These are phyloP conservation scores for Thelonectria olida DNA, from an alignment of 2,329 filamentous ascomycete species.

Conservation along the genomic window DNA sequence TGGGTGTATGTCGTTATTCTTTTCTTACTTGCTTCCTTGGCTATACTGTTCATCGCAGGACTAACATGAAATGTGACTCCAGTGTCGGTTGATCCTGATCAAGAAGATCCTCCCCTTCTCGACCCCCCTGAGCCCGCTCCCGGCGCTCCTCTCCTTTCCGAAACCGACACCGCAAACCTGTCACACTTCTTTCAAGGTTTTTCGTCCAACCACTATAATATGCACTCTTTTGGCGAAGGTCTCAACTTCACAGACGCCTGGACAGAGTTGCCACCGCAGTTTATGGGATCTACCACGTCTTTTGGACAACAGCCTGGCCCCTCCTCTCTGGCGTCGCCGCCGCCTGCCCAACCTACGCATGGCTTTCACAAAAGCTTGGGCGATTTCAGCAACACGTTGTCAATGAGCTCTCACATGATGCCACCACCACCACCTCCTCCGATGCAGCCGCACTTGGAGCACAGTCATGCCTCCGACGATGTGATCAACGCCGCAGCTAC, in stretches of 20 bases:
- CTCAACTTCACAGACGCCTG: slow-evolving; percentile 61
- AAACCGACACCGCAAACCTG: slow-evolving; percentile 67
- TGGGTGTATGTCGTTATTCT: slow-evolving; percentile 66
- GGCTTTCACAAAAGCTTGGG: slow-evolving; percentile 31
- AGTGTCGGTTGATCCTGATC: slow-evolving; percentile 57
- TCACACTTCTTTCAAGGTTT: slow-evolving; percentile 66
- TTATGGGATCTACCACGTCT: slow-evolving; percentile 73
- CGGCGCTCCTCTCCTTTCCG: slow-evolving; percentile 72
- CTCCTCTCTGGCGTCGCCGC: slow-evolving; percentile 39
- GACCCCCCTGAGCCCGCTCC: slow-evolving; percentile 70
- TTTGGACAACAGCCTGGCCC: slow-evolving; percentile 62
- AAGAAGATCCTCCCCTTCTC: slow-evolving; percentile 57
- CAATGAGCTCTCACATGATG: slow-evolving; percentile 46
- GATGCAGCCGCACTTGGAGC: slow-evolving; percentile 41
- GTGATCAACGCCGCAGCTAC: slow-evolving; percentile 66
- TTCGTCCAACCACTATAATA: slow-evolving; percentile 59
- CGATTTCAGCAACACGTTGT: slow-evolving; percentile 30
- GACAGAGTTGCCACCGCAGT: slow-evolving; percentile 69
- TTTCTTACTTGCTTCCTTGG: neutral
- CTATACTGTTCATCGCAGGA: neutral
- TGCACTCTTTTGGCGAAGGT: slow-evolving; percentile 60
- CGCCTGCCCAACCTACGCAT: slow-evolving; percentile 32
- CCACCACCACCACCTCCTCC: slow-evolving; percentile 43
- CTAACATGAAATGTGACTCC: slow-evolving; percentile 41
- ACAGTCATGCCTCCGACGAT: slow-evolving; percentile 57